Percentiles rank a stretch among this genome's conserved stretches.
phyloP scores from a whole-genome alignment of 148 eudicot genomes.

The Cornus controversa region DNA sequence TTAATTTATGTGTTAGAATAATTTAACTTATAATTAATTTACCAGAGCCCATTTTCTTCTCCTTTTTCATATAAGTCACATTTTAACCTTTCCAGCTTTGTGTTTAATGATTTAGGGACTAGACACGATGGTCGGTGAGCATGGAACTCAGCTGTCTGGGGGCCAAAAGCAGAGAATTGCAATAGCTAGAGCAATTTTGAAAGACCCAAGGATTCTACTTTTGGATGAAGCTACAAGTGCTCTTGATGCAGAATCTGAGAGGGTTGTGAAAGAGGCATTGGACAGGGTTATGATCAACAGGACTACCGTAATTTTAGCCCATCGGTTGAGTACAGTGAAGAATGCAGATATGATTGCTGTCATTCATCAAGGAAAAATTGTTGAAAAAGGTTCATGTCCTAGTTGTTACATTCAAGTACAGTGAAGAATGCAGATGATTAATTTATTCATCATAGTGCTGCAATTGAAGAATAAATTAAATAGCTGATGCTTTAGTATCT shows the following conservation, averaged over 20 bases:
- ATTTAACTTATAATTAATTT: too few species aligned
- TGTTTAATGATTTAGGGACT: conserved; percentile 16
- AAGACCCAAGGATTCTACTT: conserved; percentile 51
- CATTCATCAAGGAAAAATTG: conserved; percentile 18
- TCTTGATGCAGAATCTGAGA: conserved; percentile 57
- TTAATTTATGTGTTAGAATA: too few species aligned
- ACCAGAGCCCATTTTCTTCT: too few species aligned
- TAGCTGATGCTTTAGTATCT: too few species aligned
- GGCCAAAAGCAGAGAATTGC: conserved; percentile 16
- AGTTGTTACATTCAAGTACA: too few species aligned
- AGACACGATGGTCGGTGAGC: conserved; percentile 25
- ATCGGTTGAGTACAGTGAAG: too few species aligned
- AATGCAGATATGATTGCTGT: not conserved
- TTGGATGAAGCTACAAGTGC: conserved; percentile 97
- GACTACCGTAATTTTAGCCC: too few species aligned
- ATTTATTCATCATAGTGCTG: too few species aligned
- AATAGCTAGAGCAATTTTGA: conserved; percentile 25
- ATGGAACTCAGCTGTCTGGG: conserved; percentile 19
- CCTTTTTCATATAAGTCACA: too few species aligned
- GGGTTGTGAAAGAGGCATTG: conserved; percentile 22
- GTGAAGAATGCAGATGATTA: too few species aligned
- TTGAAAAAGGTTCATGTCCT: conserved; percentile 11
- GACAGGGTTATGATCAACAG: conserved; percentile 14
- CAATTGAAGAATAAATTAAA: too few species aligned
- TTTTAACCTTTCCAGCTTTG: not conserved